Evolutionary conservation across 306 rosid genomes (phyloP).

Genomic region (Cotoneaster glaucophyllus): DNA sequence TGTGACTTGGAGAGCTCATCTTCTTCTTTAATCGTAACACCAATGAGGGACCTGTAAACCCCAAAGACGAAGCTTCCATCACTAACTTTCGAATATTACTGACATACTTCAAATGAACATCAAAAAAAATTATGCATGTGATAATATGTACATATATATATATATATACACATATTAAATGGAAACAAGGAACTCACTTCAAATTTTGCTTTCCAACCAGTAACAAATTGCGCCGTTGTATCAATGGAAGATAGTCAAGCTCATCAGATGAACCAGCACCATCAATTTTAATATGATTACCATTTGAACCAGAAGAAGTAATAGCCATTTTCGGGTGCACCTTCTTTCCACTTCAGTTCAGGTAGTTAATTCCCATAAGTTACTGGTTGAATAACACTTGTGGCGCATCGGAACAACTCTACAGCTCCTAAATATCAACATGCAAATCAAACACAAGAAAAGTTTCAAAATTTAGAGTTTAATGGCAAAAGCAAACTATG

Average conservation of each 20-base stretch:
- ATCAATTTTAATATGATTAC: not conserved
- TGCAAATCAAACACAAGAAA: not conserved
- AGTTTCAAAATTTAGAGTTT: not conserved
- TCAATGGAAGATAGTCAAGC: conserved; percentile 38
- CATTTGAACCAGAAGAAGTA: conserved; percentile 5
- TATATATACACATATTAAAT: no score
- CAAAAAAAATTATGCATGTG: no score
- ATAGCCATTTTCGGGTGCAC: conserved; percentile 9
- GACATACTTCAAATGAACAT: not conserved
- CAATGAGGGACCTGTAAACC: not conserved
- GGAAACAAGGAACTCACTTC: not conserved
- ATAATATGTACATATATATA: no score
- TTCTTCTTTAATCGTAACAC: not conserved
- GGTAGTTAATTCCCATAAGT: not conserved
- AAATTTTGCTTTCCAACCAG: not conserved
- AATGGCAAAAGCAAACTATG: not conserved
- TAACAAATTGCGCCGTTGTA: conserved; percentile 23
- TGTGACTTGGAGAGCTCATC: not conserved
- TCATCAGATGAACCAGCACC: conserved; percentile 7
- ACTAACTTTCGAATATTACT: not conserved
- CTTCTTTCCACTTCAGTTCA: not conserved
- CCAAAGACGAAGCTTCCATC: not conserved
- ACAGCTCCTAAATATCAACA: not conserved
- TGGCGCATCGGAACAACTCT: not conserved
- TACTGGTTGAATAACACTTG: not conserved